phyloP scores from a whole-genome alignment of 805 yeast species.

The Candida ficus region DNA sequence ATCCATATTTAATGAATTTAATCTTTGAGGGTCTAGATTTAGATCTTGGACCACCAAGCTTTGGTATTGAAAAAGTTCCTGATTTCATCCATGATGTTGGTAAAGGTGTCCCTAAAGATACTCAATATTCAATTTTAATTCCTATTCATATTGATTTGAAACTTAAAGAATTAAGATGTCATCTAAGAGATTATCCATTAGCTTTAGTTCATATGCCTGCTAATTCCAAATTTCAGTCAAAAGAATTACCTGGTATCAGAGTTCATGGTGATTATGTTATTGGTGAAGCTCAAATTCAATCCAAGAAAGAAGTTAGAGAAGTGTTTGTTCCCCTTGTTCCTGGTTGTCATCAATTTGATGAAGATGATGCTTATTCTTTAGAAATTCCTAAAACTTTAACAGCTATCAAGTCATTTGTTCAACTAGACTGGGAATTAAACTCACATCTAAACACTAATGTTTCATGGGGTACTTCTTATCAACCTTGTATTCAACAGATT shows the following conservation, averaged over 20 bases:
- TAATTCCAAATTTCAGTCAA: conserved; percentile 28
- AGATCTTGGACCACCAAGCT: conserved; percentile 43
- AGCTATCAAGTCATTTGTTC: conserved; percentile 65
- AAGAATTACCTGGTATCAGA: conserved; percentile 25
- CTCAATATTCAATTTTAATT: conserved; percentile 59
- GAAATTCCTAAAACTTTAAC: conserved; percentile 72
- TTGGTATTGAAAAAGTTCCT: conserved; percentile 47
- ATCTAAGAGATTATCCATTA: conserved; percentile 79
- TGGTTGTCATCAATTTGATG: conserved; percentile 31
- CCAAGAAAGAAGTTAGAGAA: conserved; percentile 50
- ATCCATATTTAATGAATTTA: conserved; percentile 51
- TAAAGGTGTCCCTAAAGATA: conserved; percentile 74
- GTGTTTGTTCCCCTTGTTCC: conserved; percentile 61
- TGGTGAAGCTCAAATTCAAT: conserved; percentile 55
- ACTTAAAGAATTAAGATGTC: conserved; percentile 59
- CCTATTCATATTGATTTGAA: conserved; percentile 58
- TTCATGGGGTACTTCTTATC: conserved; percentile 82
- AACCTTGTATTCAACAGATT: conserved; percentile 77
- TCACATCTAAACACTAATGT: conserved; percentile 58
- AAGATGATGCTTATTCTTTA: conserved; percentile 45
- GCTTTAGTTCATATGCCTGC: conserved; percentile 75
- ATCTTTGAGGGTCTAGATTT: conserved; percentile 45
- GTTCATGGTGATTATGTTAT: conserved; percentile 63
- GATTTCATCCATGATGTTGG: conserved; percentile 69
- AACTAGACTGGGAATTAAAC: conserved; percentile 48